Percentiles rank a stretch among this genome's conserved stretches.
Evolutionary conservation across 768 basidiomycete species (phyloP).

Genomic region (Daedalea quercina): DNA sequence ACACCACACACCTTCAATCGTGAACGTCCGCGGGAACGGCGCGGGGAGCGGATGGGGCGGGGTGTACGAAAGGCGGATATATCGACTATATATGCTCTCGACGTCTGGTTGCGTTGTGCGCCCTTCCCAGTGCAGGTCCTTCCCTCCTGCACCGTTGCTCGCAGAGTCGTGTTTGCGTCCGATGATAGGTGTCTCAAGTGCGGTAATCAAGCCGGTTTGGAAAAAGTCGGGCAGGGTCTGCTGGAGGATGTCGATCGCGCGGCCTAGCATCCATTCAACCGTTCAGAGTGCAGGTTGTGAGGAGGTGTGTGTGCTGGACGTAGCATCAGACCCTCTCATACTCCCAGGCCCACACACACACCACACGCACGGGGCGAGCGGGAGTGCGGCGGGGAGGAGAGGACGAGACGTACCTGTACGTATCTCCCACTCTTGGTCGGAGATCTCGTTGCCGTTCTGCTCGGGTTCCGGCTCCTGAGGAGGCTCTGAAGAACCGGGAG

Average conservation of each 20-base stretch:
- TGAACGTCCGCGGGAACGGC: conserved; percentile 63
- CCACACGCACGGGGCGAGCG: conserved; percentile 2
- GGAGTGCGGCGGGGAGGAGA: conserved; percentile 1
- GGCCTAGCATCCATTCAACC: conserved; percentile 54
- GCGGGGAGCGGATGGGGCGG: conserved; percentile 60
- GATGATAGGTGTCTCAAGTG: conserved; percentile 35
- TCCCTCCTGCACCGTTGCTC: conserved; percentile 15
- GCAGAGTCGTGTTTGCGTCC: conserved; percentile 4
- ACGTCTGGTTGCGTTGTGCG: conserved; percentile 23
- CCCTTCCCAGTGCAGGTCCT: no score
- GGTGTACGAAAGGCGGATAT: conserved; percentile 57
- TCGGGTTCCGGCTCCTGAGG: neutral
- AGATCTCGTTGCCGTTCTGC: conserved; percentile 27
- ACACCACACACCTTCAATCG: conserved; percentile 52
- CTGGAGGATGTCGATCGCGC: conserved; percentile 62
- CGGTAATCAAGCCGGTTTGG: conserved; percentile 52
- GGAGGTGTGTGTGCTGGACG: conserved; percentile 1
- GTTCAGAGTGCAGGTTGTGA: neutral
- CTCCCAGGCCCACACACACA: neutral
- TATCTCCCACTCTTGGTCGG: conserved; percentile 75
- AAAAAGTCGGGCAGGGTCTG: conserved; percentile 73
- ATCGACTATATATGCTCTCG: conserved; percentile 54
- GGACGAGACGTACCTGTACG: conserved; percentile 48
- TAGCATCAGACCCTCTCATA: conserved; percentile 25
- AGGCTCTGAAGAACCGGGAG: neutral